These are phyloP conservation scores for Phytophthora pini DNA, from an alignment of 352 stramenopile genomes.

Conservation along the genomic window DNA sequence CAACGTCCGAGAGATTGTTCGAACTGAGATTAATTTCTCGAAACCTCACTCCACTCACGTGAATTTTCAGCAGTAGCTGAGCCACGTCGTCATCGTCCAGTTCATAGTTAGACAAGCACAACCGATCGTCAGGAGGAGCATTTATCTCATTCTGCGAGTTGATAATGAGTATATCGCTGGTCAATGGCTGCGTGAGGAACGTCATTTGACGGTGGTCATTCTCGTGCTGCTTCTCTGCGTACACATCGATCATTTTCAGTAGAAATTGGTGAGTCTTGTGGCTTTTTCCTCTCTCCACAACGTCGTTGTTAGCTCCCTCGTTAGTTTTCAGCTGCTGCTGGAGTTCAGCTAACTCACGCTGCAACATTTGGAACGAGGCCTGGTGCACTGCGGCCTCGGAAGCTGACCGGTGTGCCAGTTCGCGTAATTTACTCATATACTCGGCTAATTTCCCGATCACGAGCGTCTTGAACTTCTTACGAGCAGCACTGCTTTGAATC, in stretches of 20 bases:
- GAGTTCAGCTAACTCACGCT: constrained; percentile 49
- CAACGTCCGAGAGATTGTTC: constrained; percentile 51
- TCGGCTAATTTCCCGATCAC: constrained; percentile 57
- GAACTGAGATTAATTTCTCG: constrained; percentile 43
- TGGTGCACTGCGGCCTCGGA: constrained; percentile 42
- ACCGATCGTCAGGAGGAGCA: constrained; percentile 5
- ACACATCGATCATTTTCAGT: constrained; percentile 51
- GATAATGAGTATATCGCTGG: constrained; percentile 51
- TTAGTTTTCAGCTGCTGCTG: constrained; percentile 27
- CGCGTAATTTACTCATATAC: constrained; percentile 46
- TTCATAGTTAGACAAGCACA: constrained; percentile 36
- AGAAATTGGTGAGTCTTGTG: constrained; percentile 39
- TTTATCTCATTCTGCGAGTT: constrained; percentile 14
- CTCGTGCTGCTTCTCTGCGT: constrained; percentile 38
- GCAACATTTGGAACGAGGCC: constrained; percentile 42
- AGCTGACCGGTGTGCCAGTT: constrained; percentile 44
- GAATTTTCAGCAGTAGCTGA: constrained; percentile 51
- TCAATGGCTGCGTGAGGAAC: constrained; percentile 54
- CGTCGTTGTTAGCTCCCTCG: background rate
- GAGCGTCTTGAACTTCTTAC: constrained; percentile 55
- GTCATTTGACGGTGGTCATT: constrained; percentile 39
- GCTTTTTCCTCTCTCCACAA: background rate
- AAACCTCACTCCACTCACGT: constrained; percentile 40
- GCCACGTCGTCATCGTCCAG: constrained; percentile 51
- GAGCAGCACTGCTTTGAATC: constrained; percentile 49